Base-by-base conservation (phyloP, 129 eudicot species). In the Tagetes patula region DNA sequence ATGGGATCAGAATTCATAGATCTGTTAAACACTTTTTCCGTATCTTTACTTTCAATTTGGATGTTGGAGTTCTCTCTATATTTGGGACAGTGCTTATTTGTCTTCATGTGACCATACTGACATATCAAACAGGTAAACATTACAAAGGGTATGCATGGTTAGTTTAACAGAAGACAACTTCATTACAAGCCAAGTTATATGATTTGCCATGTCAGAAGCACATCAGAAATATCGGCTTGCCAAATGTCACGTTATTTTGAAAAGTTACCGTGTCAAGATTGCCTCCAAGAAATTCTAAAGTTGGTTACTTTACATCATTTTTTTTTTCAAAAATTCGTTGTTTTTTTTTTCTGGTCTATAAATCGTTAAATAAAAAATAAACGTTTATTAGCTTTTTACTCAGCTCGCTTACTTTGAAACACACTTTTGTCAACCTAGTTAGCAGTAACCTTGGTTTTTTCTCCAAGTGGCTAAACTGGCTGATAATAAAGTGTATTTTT, bases 31-130 rank as follows among this genome's bases (percentile, higher is more conserved):
- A 70, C 67, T 70, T 81, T 89, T 10, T 89, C 98, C 0, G 56
- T 76, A 63, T 90, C 98, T 70, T 54, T 84, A 79, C 54, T 82
- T 75, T 89, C 96, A 5, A 65, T 67, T 69, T 84, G 92, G 49
- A 81, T 43, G 50, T 74, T 92, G 52, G 82, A 60, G 66, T 89
- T 92, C 75, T 89, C 96, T 69, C 96, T 77, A 65, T 93, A 93
- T 73, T 78, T 89, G 75, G 98, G 96, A 75, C 98, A 93, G 76
- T 93, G 80, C 78, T 93, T 93, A 81, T 93, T 93, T 54, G 98
- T 93, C 80, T 92, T 82, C 98, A 93, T 93, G 77, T 93, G 98
- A 78, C 98, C 98, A 41, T 80, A 87, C 98, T 93, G 87, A 74
- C 27, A 62, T 14, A 59, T 43, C 45, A 77, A 63, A 43, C 41